Evolutionary conservation across 768 basidiomycete genomes (phyloP).

Genomic region (Collybia sordida): DNA sequence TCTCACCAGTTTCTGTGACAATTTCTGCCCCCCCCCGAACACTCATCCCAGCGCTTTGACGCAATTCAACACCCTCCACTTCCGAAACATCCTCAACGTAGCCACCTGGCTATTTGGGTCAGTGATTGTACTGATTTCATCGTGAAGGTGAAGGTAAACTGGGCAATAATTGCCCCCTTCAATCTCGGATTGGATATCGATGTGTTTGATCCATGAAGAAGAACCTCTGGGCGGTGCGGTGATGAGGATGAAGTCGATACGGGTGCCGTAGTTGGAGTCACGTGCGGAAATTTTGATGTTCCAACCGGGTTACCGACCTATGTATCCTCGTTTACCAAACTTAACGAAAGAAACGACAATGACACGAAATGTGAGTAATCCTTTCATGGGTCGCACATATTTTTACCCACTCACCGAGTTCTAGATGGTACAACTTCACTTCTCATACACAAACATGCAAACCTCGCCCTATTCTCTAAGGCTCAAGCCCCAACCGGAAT

Average conservation of each 20-base stretch:
- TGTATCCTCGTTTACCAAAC: too few relatives aligned
- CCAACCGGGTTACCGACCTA: too few relatives aligned
- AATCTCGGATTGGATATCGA: conserved; percentile 80
- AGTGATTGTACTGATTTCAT: conserved; percentile 73
- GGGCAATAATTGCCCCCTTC: conserved; percentile 98
- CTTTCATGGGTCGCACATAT: too few relatives aligned
- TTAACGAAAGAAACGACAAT: too few relatives aligned
- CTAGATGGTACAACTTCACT: too few relatives aligned
- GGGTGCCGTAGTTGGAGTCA: conserved; percentile 91
- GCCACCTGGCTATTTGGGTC: conserved; percentile 31
- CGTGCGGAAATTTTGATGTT: conserved; percentile 91
- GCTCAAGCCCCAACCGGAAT: too few relatives aligned
- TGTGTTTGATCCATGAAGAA: conserved; percentile 84
- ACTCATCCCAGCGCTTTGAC: conserved; percentile 84
- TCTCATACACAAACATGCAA: too few relatives aligned
- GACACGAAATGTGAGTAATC: too few relatives aligned
- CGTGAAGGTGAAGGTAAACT: conserved; percentile 87
- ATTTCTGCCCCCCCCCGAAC: conserved; percentile 85
- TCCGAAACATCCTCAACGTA: conserved; percentile 38
- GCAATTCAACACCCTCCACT: conserved; percentile 58
- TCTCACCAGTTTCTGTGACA: too few relatives aligned
- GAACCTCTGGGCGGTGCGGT: conserved; percentile 86
- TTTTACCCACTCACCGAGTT: too few relatives aligned
- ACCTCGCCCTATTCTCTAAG: too few relatives aligned
- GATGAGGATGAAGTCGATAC: conserved; percentile 88